Evolutionary conservation across 345 rosid genomes (phyloP).

Genomic region (Eucalyptus tenuipes): DNA sequence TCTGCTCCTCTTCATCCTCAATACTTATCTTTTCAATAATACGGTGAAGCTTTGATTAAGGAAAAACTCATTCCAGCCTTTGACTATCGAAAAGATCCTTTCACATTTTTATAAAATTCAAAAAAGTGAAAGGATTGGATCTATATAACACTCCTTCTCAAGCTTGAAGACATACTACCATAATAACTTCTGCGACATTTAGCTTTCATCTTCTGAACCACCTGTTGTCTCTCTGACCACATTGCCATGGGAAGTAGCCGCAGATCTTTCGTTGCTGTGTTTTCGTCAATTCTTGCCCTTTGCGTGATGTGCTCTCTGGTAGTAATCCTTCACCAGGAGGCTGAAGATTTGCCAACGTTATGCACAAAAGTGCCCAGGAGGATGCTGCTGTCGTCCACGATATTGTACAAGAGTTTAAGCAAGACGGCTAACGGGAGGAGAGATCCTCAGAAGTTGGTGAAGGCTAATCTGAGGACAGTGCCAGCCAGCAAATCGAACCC

Average conservation of each 20-base stretch:
- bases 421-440: conserved; percentile 3
- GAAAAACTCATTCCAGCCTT: not conserved
- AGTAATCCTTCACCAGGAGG: not conserved
- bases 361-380: conserved; percentile 16
- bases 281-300: not conserved
- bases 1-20: not conserved
- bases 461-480: conserved; percentile 23
- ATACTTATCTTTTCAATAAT: not conserved
- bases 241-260: not conserved
- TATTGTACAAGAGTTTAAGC: conserved; percentile 1
- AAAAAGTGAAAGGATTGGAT: not conserved
- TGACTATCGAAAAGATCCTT: not conserved
- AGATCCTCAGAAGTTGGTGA: conserved; percentile 12
- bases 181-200: not conserved
- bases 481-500: conserved; percentile 46
- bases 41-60: not conserved
- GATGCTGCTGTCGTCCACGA: conserved; percentile 14
- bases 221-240: not conserved
- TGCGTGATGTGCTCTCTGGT: not conserved
- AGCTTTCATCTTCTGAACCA: not conserved
- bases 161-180: not conserved
- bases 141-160: not conserved
- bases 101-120: not conserved
- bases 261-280: not conserved
- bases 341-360: not conserved